Base-by-base conservation (phyloP, 2,329 filamentous ascomycete species). In the Microdochium bolleyi region DNA sequence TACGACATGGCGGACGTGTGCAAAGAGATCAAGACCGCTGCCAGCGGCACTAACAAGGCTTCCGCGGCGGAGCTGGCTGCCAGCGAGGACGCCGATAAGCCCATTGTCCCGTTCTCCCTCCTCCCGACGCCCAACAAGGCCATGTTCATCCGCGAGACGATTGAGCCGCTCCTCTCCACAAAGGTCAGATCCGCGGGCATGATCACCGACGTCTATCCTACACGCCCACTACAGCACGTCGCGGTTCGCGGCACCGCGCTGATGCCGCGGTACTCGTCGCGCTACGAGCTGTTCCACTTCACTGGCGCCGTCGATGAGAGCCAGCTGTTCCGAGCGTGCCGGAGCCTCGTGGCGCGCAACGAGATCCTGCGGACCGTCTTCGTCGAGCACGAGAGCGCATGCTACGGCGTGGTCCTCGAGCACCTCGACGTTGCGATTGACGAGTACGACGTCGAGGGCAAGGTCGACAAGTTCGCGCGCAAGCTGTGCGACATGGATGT, bases 311-410 rank as follows among this genome's bases (percentile, higher is more conserved):
- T 85, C 13, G 69, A 85, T 51, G 60, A 72, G 14, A 65, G 71
- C 11, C 72, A 73, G 13, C 71, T 85, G 24, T 68, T 76, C 30
- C 55, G 66, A 19, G 73, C 73, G 49, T 83, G 79, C 56, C 72
- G 74, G 49, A 69, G 80, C 32, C 75, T 87, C 3, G 78, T 87
- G 1, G 66, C 74, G 2, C 72, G 72, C 8, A 83, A 86, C 61
- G 83, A 87, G 58, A 83, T 87, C 24, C 70, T 88, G 2, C 78
- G 83, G 3, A 87, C 84, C 0, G 79, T 87, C 4, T 88, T 87
- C 56, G 73, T 85, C 14, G 71, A 76, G 53, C 70, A 74, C 53
- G 69, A 73, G 22, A 70, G 69, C 5, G 70, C 71, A 37, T 80
- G 75, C 59, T 74, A 81, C 55, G 77, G 78, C 52, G 79, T 84